Base-by-base conservation (phyloP, 257 asterid genomes). In the Rehmannia glutinosa region DNA sequence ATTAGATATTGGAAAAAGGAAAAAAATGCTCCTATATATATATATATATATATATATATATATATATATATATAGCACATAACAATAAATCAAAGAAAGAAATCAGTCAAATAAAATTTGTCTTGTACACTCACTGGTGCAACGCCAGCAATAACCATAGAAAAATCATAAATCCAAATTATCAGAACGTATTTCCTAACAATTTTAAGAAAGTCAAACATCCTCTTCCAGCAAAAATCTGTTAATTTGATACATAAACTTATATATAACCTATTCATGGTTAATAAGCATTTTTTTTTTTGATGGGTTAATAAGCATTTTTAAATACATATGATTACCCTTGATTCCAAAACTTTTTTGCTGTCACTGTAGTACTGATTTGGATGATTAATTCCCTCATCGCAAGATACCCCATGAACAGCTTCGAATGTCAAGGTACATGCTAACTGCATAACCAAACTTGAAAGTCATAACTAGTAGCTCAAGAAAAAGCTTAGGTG, bases 341-440 rank as follows among this genome's bases (percentile, higher is more conserved):
- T 80, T 17, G 91, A 71, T 75, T 84, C 97, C 75, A 88, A 45
- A 50, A 81, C 64, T 46, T 53, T 84, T 70, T 69, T 82, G 88
- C 98, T 94, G 78, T 88, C 98, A 65, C 16, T 85, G 69, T 73
- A 91, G 82, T 87, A 94, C 77, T 91, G 96, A 81, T 88, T 94
- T 69, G 96, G 98, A 83, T 94, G 97, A 81, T 87, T 91, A 61
- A 94, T 84, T 64, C 99, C 97, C 42, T 90, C 88, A 66, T 91
- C 98, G 79, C 93, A 91, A 39, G 91, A 77, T 69, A 86, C 63
- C 52, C 82, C 80, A 62, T 91, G 99, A 78, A 91, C 82, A 73
- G 98, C 95, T 83, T 94, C 99, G 78, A 89, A 94, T 53, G 98
- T 87, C 80, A 94, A 86, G 38, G 96, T 94, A 41, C 99, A 94